Evolutionary conservation across 2,329 filamentous ascomycete species (phyloP).

Genomic region (Aspergillus uvarum): DNA sequence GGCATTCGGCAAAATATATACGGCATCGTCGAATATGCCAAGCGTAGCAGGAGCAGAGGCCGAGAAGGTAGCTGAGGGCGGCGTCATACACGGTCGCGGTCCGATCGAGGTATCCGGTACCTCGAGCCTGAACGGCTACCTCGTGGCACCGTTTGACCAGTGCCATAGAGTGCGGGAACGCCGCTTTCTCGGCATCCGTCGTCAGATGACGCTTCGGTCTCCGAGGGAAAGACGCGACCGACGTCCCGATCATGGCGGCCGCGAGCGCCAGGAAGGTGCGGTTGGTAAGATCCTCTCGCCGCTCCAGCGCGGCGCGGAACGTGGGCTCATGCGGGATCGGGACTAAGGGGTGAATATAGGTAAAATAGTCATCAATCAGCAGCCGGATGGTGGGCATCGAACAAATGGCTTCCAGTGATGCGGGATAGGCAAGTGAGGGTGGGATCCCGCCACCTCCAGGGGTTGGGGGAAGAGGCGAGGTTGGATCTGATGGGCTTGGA

Average conservation of each 20-base stretch:
- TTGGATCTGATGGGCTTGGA: conserved; percentile 43
- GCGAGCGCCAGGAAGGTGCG: conserved; percentile 46
- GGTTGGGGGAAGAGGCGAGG: conserved; percentile 40
- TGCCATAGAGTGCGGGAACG: conserved; percentile 45
- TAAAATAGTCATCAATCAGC: conserved; percentile 49
- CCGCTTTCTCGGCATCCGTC: conserved; percentile 36
- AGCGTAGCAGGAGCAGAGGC: conserved; percentile 41
- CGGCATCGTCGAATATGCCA: conserved; percentile 42
- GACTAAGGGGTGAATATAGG: conserved; percentile 49
- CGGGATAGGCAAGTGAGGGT: conserved; percentile 39
- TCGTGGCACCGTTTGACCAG: conserved; percentile 46
- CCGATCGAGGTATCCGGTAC: conserved; percentile 46
- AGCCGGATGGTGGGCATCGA: conserved; percentile 41
- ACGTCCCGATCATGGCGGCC: conserved; percentile 46
- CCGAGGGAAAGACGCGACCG: conserved; percentile 48
- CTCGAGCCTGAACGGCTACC: conserved; percentile 45
- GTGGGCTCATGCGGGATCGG: conserved; percentile 49
- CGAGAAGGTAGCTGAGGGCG: conserved; percentile 46
- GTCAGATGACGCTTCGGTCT: conserved; percentile 43
- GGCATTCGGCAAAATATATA: conserved; percentile 46
- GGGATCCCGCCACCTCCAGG: conserved; percentile 25
- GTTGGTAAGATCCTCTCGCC: conserved; percentile 44
- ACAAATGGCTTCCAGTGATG: conserved; percentile 53
- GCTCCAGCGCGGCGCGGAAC: conserved; percentile 45
- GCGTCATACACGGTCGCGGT: conserved; percentile 46